Conservation (phyloP, 176 grass and related monocot genomes). For the Melocanna baccifera region DNA sequence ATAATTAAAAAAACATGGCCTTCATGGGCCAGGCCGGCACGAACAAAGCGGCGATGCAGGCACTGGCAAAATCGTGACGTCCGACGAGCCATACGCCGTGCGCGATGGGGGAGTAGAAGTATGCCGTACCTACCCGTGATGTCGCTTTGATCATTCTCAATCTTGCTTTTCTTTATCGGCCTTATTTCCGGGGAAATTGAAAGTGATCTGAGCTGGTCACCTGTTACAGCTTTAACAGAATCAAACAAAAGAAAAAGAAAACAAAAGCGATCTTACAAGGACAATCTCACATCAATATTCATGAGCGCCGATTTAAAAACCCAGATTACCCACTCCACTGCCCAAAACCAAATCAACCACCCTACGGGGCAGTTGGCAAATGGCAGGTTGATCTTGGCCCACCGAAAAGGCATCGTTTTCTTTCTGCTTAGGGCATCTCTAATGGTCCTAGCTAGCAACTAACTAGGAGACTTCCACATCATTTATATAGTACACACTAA, state of each 20-base stretch:
- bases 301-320: not conserved
- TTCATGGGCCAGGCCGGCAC: no score
- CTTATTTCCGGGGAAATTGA: not conserved
- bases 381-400: not conserved
- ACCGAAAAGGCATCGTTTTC: not conserved
- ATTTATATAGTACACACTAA: no score
- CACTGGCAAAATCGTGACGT: no score
- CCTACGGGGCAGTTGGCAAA: not conserved
- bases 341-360: not conserved
- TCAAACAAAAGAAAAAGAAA: not conserved
- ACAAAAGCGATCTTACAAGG: not conserved
- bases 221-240: not conserved
- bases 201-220: not conserved
- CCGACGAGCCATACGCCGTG: no score
- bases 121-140: no score
- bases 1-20: no score
- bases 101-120: no score
- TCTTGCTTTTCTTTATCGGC: not conserved
- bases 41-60: no score
- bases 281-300: not conserved
- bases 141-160: not conserved
- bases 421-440: no score
- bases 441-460: no score
- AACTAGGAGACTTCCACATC: no score
- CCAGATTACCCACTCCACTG: conserved; percentile 7